Evolutionary conservation across 371 early-diverging fungal genomes (phyloP).

Genomic region (Actinomortierella wolfii): DNA sequence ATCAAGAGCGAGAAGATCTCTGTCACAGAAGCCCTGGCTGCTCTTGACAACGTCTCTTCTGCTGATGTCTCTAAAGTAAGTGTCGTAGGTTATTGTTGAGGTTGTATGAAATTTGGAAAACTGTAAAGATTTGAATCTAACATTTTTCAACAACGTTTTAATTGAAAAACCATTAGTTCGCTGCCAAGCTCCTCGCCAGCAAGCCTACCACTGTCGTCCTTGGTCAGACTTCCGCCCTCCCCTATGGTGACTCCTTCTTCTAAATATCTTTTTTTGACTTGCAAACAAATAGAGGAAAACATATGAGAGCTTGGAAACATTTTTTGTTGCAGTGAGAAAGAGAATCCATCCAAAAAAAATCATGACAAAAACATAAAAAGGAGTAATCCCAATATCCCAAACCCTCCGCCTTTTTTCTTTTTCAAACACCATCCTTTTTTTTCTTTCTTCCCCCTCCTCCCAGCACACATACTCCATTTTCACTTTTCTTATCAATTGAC

Average conservation of each 20-base stretch:
- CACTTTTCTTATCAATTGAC: too few species aligned
- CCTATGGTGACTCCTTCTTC: conserved; percentile 85
- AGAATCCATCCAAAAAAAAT: too few species aligned
- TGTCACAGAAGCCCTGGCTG: conserved; percentile 56
- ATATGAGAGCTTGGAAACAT: too few species aligned
- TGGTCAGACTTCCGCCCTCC: conserved; percentile 78
- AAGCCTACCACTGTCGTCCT: conserved; percentile 84
- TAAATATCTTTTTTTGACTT: conserved; percentile 6
- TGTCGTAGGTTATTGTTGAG: conserved; percentile 1
- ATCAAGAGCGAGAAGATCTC: conserved; percentile 52
- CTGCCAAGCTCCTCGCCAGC: conserved; percentile 68
- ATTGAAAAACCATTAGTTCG: conserved; percentile 50
- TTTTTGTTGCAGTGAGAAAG: too few species aligned
- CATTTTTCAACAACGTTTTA: neutral
- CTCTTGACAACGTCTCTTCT: conserved; percentile 65
- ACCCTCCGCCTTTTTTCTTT: too few species aligned
- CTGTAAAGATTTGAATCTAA: too few species aligned
- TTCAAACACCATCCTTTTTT: too few species aligned
- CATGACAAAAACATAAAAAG: too few species aligned
- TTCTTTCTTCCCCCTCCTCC: too few species aligned
- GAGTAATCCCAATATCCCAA: too few species aligned
- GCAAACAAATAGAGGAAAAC: too few species aligned
- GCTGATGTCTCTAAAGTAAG: conserved; percentile 66
- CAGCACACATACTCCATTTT: too few species aligned
- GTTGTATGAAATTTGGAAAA: neutral